phyloP scores from a whole-genome alignment of 768 basidiomycete genomes.

The Rhizopogon vulgaris region DNA sequence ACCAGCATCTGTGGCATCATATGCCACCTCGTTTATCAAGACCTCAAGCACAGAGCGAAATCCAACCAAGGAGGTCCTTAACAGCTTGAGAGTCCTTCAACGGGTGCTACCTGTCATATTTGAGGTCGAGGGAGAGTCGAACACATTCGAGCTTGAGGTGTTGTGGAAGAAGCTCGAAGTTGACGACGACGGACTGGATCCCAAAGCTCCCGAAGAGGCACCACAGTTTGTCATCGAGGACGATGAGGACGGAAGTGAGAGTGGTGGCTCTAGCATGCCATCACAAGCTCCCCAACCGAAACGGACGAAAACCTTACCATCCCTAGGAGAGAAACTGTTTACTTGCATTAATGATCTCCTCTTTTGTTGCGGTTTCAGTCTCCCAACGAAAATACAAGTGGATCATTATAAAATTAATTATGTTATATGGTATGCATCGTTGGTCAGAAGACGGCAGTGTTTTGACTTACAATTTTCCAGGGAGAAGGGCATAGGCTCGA shows the following conservation, averaged over 20 bases:
- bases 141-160: conserved; percentile 69
- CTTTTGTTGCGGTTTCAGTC: conserved; percentile 91
- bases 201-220: conserved; percentile 14
- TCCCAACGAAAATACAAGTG: conserved; percentile 70
- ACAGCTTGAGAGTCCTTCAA: conserved; percentile 86
- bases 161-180: conserved; percentile 72
- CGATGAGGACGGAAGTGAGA: conserved; percentile 54
- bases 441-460: background rate
- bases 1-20: conserved; percentile 52
- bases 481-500: conserved; percentile 95
- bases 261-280: conserved; percentile 21
- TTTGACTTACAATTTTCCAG: conserved; percentile 33
- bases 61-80: conserved; percentile 82
- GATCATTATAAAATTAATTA: conserved; percentile 82
- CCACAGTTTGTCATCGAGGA: conserved; percentile 90
- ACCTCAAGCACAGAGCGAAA: conserved; percentile 49
- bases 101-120: conserved; percentile 89
- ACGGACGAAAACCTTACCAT: conserved; percentile 51
- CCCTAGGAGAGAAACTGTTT: conserved; percentile 76
- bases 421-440: conserved; percentile 69
- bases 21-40: conserved; percentile 68
- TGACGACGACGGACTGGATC: conserved; percentile 31
- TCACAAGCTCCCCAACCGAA: conserved; percentile 21
- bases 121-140: conserved; percentile 67
- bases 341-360: conserved; percentile 77